Evolutionary conservation across 2,329 filamentous ascomycete genomes (phyloP), one percentile per base, ranked within the genome.

Genomic region (Coniochaeta ligniaria): DNA sequence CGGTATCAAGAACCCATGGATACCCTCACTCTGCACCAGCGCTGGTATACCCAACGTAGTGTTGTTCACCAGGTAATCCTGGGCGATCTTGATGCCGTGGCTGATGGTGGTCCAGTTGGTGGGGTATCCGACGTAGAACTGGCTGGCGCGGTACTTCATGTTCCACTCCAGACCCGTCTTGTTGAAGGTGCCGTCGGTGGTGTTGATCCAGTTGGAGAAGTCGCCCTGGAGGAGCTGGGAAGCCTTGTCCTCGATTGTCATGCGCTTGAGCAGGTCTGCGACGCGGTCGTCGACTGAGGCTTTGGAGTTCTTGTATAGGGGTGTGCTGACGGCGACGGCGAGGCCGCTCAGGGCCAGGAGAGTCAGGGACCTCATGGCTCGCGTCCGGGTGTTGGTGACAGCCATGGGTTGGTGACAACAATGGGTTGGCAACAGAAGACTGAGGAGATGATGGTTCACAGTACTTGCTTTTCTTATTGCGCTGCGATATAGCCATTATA

Each of bases 211-310:
- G 69, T 91, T 90, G 6, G 82, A 80, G 62, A 92, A 80, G 68
- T 92, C 89, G 56, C 88, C 85, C 69, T 88, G 86, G 31, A 88
- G 78, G 65, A 88, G 76, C 70, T 92, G 89, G 1, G 86, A 80
- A 52, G 84, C 82, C 75, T 92, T 92, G 62, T 92, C 89, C 67
- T 88, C 80, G 60, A 90, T 81, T 0, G 86, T 90, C 89, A 92
- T 92, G 26, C 86, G 83, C 14, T 82, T 82, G 59, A 92, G 74
- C 6, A 92, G 79, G 70, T 92, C 88, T 11, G 81, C 71, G 12
- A 92, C 82, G 62, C 89, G 80, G 57, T 81, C 82, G 58, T 90
- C 84, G 16, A 91, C 76, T 8, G 83, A 75, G 6, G 85, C 83
- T 60, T 77, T 78, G 6, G 86, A 75, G 69, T 91, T 78, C 69